Evolutionary conservation across 495 filamentous ascomycete species (phyloP), one percentile per base, ranked within the genome.

Genomic region (Hapsidospora chrysogenum): DNA sequence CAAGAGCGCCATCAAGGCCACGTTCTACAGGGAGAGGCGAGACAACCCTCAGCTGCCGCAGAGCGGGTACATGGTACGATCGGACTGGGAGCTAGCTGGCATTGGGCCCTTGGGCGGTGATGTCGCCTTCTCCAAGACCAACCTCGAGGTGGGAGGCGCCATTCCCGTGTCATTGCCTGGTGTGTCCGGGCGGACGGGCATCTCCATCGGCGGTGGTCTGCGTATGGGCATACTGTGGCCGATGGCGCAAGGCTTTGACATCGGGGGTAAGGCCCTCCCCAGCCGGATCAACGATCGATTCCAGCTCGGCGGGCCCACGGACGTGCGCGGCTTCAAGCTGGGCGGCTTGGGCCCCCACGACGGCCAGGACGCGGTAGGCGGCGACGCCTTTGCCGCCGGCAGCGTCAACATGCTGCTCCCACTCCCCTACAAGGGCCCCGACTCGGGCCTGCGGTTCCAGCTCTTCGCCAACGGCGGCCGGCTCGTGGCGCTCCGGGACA

Each of bases 201-300:
- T 94, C 20, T 64, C 61, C 25, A 37, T 73, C 16, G 63, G 65
- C 15, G 60, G 45, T 17, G 57, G 64, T 14, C 38, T 70, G n/a
- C 57, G 70, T 29, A 51, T 60, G 1, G 72, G 72, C 15, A 11
- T 87, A 51, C 48, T 75, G 17, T 70, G 64, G 41, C 72, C 72
- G 11, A 47, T 74, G 11, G 53, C 61, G n/a, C 33, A 55, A 9
- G 65, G 64, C 1, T 71, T 83, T 35, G 73, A 68, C 9, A 50
- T 79, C 18, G 60, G 63, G 15, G 68, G 64, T 41, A 14, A 36
- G 14, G 44, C 72, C 53, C 20, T 64, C 21, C 72, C 78, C 2
- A 86, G 82, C 33, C 71, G 82, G 17, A 68, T 94, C 43, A 94
- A 87, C 54, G 89, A 97, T 54, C 85, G 89, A 20, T 96, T 97